phyloP scores from a whole-genome alignment of 2,329 filamentous ascomycete genomes.

The Trichoderma koningiopsis region DNA sequence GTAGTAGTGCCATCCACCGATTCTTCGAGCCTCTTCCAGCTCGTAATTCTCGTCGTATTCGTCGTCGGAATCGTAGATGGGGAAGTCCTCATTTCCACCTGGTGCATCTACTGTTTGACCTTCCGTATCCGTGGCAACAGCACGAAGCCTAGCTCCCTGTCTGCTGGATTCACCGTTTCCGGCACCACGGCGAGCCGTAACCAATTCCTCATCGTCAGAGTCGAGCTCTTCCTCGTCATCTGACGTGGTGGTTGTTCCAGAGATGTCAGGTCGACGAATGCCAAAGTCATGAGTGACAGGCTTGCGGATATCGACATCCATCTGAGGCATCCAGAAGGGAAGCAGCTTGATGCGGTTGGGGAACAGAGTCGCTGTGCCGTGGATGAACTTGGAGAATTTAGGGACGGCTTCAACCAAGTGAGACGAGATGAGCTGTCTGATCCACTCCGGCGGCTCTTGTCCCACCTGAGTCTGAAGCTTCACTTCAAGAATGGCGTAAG shows the following conservation, averaged over 20 bases:
- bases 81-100: slow-evolving; percentile 69
- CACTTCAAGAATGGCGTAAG: slow-evolving; percentile 94
- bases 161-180: slow-evolving; percentile 43
- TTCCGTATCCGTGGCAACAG: slow-evolving; percentile 68
- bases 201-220: slow-evolving; percentile 63
- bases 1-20: slow-evolving; percentile 77
- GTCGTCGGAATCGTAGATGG: slow-evolving; percentile 83
- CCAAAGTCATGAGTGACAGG: slow-evolving; percentile 86
- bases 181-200: slow-evolving; percentile 22
- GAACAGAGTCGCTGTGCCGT: slow-evolving; percentile 86
- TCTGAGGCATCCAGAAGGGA: slow-evolving; percentile 97
- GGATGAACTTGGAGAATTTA: slow-evolving; percentile 99
- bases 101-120: slow-evolving; percentile 72
- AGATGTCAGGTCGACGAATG: slow-evolving; percentile 77
- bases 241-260: slow-evolving; percentile 75
- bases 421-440: slow-evolving; percentile 86
- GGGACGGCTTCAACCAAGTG: slow-evolving; percentile 98
- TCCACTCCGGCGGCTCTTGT: slow-evolving; percentile 95
- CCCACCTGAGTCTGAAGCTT: slow-evolving; percentile 96
- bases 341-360: slow-evolving; percentile 84
- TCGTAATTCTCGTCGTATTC: slow-evolving; percentile 75
- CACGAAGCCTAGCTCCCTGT: slow-evolving; percentile 44
- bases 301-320: slow-evolving; percentile 97
- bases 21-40: slow-evolving; percentile 73
- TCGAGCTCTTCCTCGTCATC: slow-evolving; percentile 73